These are phyloP conservation scores for Verticillium klebahnii DNA, from an alignment of 2,329 filamentous ascomycete genomes.

Conservation along the genomic window DNA sequence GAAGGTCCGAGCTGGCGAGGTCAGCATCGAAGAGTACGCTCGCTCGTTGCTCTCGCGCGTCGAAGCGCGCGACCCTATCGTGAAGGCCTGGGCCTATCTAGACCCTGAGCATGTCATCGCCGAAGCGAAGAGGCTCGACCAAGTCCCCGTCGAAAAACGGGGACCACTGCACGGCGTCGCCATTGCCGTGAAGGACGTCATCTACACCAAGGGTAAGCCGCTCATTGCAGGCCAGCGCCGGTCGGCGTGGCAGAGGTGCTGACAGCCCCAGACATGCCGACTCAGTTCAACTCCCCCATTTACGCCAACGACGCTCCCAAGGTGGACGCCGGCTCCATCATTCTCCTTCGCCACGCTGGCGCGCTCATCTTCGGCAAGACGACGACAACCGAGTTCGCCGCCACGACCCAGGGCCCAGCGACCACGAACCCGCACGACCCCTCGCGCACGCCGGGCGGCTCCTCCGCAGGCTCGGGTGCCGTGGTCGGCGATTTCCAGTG, in stretches of 20 bases:
- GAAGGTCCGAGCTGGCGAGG: slow-evolving; percentile 29
- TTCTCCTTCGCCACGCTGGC: slow-evolving; percentile 47
- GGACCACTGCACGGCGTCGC: slow-evolving; percentile 54
- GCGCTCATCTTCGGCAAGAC: slow-evolving; percentile 48
- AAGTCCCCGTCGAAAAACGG: slow-evolving; percentile 38
- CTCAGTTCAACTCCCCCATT: slow-evolving; percentile 49
- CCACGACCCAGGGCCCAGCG: slow-evolving; percentile 45
- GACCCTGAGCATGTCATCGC: slow-evolving; percentile 39
- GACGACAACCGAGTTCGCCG: slow-evolving; percentile 61
- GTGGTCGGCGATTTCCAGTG: slow-evolving; percentile 62
- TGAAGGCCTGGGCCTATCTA: slow-evolving; percentile 48
- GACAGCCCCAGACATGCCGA: slow-evolving; percentile 45
- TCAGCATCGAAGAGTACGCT: slow-evolving; percentile 46
- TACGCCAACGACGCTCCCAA: slow-evolving; percentile 40
- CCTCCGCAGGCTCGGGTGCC: slow-evolving; percentile 61
- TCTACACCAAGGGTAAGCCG: slow-evolving; percentile 44
- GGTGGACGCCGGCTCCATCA: slow-evolving; percentile 48
- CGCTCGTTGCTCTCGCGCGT: slow-evolving; percentile 41
- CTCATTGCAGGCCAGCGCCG: background rate
- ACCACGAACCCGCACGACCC: slow-evolving; percentile 62
- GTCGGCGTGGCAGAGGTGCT: background rate
- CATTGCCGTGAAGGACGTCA: slow-evolving; percentile 57
- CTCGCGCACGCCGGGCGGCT: slow-evolving; percentile 62
- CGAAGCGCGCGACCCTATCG: slow-evolving; percentile 33
- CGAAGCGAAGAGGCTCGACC: slow-evolving; percentile 46